These are phyloP conservation scores for Thamnidium elegans DNA, from an alignment of 192 early-diverging fungal species.

Conservation along the genomic window DNA sequence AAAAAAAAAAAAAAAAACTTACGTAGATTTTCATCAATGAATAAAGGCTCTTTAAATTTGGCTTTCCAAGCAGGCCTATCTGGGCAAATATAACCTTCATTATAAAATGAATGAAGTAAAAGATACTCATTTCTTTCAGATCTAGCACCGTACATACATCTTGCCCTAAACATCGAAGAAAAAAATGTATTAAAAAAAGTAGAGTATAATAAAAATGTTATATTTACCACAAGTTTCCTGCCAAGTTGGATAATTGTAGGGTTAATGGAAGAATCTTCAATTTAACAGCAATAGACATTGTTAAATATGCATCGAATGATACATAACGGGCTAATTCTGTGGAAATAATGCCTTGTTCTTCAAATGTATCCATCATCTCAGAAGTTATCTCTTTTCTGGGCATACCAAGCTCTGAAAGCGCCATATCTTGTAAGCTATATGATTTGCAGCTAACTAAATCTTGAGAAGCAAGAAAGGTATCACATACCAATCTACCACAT, in stretches of 20 bases:
- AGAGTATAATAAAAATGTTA: background rate
- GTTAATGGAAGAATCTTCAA: slow-evolving; percentile 89
- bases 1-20: background rate
- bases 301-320: slow-evolving; percentile 80
- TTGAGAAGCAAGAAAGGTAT: slow-evolving; percentile 89
- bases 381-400: slow-evolving; percentile 81
- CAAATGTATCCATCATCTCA: slow-evolving; percentile 72
- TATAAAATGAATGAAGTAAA: slow-evolving; percentile 93
- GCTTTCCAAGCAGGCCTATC: slow-evolving; percentile 52
- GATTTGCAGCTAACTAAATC: slow-evolving; percentile 83
- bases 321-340: slow-evolving; percentile 74
- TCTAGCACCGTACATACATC: slow-evolving; percentile 84
- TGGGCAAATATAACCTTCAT: slow-evolving; percentile 86
- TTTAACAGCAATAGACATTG: slow-evolving; percentile 76
- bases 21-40: background rate
- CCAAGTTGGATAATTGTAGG: slow-evolving; percentile 85
- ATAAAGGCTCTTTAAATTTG: background rate
- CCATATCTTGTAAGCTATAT: slow-evolving; percentile 79
- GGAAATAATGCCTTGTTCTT: slow-evolving; percentile 52
- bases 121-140: slow-evolving; percentile 96
- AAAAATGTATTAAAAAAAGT: background rate
- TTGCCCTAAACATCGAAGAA: slow-evolving; percentile 28
- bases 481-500: slow-evolving; percentile 86
- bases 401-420: slow-evolving; percentile 69
- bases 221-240: slow-evolving; percentile 88